phyloP scores from a whole-genome alignment of 106 monocot species.

The Acorus calamus region DNA sequence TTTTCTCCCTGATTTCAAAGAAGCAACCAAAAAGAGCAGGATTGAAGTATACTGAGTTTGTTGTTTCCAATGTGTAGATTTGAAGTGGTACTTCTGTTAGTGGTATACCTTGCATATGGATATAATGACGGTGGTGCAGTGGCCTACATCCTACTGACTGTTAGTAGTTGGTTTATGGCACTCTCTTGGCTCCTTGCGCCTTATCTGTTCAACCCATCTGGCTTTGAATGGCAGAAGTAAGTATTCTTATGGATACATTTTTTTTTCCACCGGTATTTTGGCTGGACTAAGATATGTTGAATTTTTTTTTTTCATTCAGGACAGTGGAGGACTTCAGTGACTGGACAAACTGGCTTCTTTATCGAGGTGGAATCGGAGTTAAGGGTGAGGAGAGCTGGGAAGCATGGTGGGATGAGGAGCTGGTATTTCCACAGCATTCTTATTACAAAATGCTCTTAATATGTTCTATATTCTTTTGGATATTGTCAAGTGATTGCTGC shows the following conservation, averaged over 20 bases:
- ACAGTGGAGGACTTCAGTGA: constrained; percentile 80
- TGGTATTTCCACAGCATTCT: constrained; percentile 28
- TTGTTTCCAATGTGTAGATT: constrained; percentile 28
- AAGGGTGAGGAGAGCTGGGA: constrained; percentile 97
- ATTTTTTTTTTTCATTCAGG: constrained; percentile 20
- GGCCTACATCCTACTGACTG: constrained; percentile 52
- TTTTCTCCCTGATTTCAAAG: not conserved
- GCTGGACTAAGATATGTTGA: not conserved
- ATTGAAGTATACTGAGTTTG: no score
- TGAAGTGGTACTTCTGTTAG: constrained; percentile 62
- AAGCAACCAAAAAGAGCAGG: no score
- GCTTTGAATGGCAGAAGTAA: constrained; percentile 92
- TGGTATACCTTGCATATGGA: constrained; percentile 68
- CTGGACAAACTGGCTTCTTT: constrained; percentile 96
- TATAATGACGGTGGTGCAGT: constrained; percentile 47
- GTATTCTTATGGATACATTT: constrained; percentile 7
- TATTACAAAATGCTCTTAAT: not conserved
- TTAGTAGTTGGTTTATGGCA: constrained; percentile 87
- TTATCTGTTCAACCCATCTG: constrained; percentile 72
- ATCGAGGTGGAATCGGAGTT: constrained; percentile 89
- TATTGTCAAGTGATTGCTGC: not conserved
- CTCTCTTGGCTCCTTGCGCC: constrained; percentile 90
- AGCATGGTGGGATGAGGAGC: constrained; percentile 96
- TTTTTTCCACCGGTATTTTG: not conserved
- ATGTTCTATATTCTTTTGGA: no score